A percentile compares a stretch with the other conserved stretches of the same genome.
These are phyloP conservation scores for Penicillium sclerotiorum DNA, from an alignment of 2,329 filamentous ascomycete species.

Conservation along the genomic window DNA sequence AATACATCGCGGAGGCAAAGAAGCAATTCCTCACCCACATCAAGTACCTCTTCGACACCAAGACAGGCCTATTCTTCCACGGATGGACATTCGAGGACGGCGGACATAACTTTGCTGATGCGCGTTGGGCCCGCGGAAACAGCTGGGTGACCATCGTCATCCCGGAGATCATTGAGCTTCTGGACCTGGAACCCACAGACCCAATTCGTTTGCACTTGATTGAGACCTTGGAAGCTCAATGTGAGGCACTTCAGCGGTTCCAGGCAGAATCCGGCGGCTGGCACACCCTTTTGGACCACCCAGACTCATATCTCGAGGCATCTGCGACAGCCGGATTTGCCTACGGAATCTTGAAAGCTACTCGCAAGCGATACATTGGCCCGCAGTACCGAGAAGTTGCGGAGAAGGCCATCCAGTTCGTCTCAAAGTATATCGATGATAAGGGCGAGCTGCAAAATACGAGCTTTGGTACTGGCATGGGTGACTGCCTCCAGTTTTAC, in stretches of 20 bases:
- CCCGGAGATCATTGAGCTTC: conserved; percentile 75
- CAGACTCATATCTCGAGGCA: conserved; percentile 74
- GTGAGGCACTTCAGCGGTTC: conserved; percentile 62
- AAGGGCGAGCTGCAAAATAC: conserved; percentile 72
- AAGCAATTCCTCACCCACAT: conserved; percentile 76
- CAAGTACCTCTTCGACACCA: conserved; percentile 74
- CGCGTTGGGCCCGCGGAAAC: conserved; percentile 58
- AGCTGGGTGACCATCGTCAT: conserved; percentile 81
- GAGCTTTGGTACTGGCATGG: conserved; percentile 80
- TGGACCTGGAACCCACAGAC: conserved; percentile 63
- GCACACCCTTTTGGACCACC: conserved; percentile 72
- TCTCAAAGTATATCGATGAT: conserved; percentile 65
- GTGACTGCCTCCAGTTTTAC: conserved; percentile 72
- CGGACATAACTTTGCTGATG: conserved; percentile 61
- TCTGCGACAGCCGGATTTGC: conserved; percentile 81
- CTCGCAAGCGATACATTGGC: conserved; percentile 69
- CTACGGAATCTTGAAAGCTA: conserved; percentile 75
- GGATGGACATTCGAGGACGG: conserved; percentile 76
- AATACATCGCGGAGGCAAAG: conserved; percentile 78
- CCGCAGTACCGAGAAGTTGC: conserved; percentile 64
- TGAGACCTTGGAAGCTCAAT: conserved; percentile 68
- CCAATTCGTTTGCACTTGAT: conserved; percentile 57
- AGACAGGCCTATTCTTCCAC: conserved; percentile 76
- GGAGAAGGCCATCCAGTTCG: conserved; percentile 66
- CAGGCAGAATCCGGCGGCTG: conserved; percentile 69